phyloP scores from a whole-genome alignment of 306 rosid species.

The Nissolia schottii region DNA sequence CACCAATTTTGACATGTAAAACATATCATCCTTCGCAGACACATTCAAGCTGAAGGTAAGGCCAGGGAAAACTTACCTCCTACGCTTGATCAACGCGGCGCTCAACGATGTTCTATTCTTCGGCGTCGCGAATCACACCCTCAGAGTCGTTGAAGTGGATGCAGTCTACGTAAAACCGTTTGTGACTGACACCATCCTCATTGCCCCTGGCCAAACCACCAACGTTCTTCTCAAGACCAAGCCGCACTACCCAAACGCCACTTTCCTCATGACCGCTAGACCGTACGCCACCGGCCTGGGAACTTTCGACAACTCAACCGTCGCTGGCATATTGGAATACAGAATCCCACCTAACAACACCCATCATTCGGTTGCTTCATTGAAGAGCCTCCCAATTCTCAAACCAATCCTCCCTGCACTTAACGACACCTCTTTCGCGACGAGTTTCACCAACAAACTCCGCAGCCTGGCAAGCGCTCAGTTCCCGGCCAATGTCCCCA shows the following conservation, averaged over 20 bases:
- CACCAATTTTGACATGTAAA: not conserved
- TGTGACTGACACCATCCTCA: conserved; percentile 39
- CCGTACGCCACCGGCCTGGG: conserved; percentile 51
- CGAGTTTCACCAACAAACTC: conserved; percentile 41
- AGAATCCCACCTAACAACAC: conserved; percentile 18
- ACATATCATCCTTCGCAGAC: conserved; percentile 25
- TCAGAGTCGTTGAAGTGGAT: conserved; percentile 59
- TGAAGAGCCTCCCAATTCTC: conserved; percentile 38
- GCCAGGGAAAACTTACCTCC: conserved; percentile 51
- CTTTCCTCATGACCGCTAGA: conserved; percentile 59
- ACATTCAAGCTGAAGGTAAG: conserved; percentile 61
- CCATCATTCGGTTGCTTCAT: conserved; percentile 16
- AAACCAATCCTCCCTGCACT: conserved; percentile 48
- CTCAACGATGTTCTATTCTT: conserved; percentile 65
- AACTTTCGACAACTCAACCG: conserved; percentile 68
- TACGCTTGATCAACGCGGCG: conserved; percentile 64
- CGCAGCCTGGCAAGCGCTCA: conserved; percentile 44
- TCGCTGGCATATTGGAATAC: conserved; percentile 51
- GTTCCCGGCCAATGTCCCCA: conserved; percentile 63
- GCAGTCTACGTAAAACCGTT: conserved; percentile 68
- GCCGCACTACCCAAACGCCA: conserved; percentile 50
- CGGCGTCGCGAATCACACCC: conserved; percentile 65
- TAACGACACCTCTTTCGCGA: conserved; percentile 70
- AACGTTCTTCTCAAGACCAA: conserved; percentile 62
- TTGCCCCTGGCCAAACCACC: conserved; percentile 68